Evolutionary conservation across 148 eudicot species (phyloP).

Genomic region (Rhododendron griersonianum): DNA sequence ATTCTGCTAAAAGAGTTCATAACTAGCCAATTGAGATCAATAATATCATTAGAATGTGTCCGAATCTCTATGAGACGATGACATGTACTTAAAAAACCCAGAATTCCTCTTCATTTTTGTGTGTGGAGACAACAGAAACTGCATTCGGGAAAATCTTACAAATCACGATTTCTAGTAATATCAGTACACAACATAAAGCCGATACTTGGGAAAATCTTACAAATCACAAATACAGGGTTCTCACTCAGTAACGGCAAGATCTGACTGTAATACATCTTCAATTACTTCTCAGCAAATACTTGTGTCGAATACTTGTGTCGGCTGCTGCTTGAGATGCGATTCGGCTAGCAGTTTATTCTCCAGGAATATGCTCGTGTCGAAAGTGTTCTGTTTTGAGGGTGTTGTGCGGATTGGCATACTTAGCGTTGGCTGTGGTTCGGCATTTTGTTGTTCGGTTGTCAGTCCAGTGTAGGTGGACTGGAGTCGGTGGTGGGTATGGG

Average conservation of each 20-base stretch:
- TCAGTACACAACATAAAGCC: neutral
- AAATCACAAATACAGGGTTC: neutral
- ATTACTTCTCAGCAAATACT: conserved; percentile 69
- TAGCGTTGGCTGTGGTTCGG: too few relatives aligned
- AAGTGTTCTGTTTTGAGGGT: too few relatives aligned
- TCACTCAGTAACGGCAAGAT: conserved; percentile 53
- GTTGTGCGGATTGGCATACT: too few relatives aligned
- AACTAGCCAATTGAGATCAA: neutral
- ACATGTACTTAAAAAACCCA: neutral
- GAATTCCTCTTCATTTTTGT: neutral
- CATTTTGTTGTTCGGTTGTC: too few relatives aligned
- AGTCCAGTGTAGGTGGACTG: too few relatives aligned
- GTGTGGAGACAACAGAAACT: neutral
- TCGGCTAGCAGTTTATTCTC: too few relatives aligned
- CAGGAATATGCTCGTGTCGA: too few relatives aligned
- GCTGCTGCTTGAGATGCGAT: too few relatives aligned
- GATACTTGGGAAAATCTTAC: neutral
- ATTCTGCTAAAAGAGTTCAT: neutral
- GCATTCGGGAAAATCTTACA: neutral
- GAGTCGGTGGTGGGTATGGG: too few relatives aligned
- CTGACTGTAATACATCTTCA: conserved; percentile 89
- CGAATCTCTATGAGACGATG: neutral
- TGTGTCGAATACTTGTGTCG: too few relatives aligned
- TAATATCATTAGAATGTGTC: neutral
- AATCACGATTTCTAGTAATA: neutral